Evolutionary conservation across 768 basidiomycete species (phyloP).

Genomic region (Boletus edulis): DNA sequence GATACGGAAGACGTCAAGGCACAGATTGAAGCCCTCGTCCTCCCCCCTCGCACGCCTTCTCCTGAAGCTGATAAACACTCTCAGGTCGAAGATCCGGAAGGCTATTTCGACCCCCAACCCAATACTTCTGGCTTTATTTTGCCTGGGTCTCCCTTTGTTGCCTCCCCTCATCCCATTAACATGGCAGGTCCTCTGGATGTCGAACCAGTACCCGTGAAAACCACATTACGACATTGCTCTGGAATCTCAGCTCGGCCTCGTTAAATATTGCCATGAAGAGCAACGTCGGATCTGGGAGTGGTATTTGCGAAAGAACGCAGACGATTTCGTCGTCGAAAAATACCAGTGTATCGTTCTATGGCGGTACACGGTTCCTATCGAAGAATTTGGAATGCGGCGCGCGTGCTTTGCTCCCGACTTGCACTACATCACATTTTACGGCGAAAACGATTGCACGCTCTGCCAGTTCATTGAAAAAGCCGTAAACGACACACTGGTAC

Average conservation of each 20-base stretch:
- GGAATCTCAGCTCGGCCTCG: conserved; percentile 66
- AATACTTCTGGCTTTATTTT: conserved; percentile 27
- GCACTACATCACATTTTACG: conserved; percentile 82
- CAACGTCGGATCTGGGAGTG: conserved; percentile 93
- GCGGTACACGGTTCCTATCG: conserved; percentile 75
- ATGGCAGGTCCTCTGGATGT: conserved; percentile 33
- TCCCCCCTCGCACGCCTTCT: conserved; percentile 42
- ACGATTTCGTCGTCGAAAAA: conserved; percentile 88
- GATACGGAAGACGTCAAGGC: conserved; percentile 56
- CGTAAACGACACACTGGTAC: conserved; percentile 62
- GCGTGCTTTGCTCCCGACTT: conserved; percentile 77
- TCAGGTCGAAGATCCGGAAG: conserved; percentile 31
- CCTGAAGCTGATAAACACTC: conserved; percentile 26
- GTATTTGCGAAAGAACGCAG: conserved; percentile 84
- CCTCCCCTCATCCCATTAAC: conserved; percentile 30
- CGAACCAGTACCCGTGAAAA: conserved; percentile 49
- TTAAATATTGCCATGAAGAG: conserved; percentile 83
- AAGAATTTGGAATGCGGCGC: conserved; percentile 63
- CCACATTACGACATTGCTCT: conserved; percentile 65
- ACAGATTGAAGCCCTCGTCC: conserved; percentile 56
- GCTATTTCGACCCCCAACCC: conserved; percentile 45
- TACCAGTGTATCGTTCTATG: conserved; percentile 86
- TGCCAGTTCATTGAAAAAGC: conserved; percentile 90
- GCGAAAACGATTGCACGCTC: conserved; percentile 88
- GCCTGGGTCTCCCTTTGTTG: conserved; percentile 30